Evolutionary conservation across 345 rosid genomes (phyloP).

Genomic region (Citrus maxima): DNA sequence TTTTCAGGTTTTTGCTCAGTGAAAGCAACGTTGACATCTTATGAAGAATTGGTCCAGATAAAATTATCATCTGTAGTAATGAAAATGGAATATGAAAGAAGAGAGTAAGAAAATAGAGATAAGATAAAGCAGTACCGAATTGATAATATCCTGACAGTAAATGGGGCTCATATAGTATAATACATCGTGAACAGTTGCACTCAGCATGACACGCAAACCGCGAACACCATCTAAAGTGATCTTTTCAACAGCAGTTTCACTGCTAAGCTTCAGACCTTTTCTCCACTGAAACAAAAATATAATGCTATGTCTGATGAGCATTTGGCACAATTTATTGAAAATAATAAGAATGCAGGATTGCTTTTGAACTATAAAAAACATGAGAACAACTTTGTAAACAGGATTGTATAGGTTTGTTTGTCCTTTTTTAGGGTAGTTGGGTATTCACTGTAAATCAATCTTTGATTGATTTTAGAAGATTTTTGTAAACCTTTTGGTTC

Average conservation of each 20-base stretch:
- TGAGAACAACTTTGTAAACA: neutral
- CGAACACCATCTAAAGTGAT: slow-evolving; percentile 95
- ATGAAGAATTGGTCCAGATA: neutral
- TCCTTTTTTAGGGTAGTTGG: too few relatives aligned
- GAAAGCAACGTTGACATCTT: neutral
- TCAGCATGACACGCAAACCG: slow-evolving; percentile 77
- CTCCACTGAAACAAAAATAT: slow-evolving; percentile 69
- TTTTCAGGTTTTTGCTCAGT: neutral
- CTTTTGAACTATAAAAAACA: neutral
- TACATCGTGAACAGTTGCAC: slow-evolving; percentile 98
- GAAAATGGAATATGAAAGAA: neutral
- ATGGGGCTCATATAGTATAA: slow-evolving; percentile 97
- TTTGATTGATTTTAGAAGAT: too few relatives aligned
- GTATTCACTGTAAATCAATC: too few relatives aligned
- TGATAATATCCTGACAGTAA: slow-evolving; percentile 87
- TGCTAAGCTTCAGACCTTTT: slow-evolving; percentile 92
- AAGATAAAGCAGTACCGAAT: slow-evolving; percentile 57
- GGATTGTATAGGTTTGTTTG: too few relatives aligned
- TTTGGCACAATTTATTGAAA: neutral
- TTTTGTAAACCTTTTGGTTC: too few relatives aligned
- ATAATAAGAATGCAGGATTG: neutral
- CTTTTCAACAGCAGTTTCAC: slow-evolving; percentile 93
- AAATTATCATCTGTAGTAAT: neutral
- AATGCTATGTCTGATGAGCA: neutral
- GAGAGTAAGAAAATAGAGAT: slow-evolving; percentile 1